These are phyloP conservation scores for Besnoitia besnoiti DNA, from an alignment of 169 alveolate species.

Conservation along the genomic window DNA sequence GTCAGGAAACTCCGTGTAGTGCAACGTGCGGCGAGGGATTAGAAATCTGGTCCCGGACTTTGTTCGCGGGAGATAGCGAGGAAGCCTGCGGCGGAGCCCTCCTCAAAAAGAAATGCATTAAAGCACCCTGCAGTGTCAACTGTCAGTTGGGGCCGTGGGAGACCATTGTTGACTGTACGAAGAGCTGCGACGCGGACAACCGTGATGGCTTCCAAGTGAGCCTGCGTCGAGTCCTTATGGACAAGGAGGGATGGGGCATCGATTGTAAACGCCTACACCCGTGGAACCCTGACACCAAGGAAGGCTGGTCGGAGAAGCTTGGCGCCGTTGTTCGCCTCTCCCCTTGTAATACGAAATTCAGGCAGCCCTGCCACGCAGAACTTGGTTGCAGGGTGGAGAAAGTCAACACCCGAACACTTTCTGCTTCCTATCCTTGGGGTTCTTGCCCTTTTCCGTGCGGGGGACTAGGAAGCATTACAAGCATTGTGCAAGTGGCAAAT, in stretches of 20 bases:
- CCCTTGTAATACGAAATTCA: slow-evolving; percentile 46
- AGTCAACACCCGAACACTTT: slow-evolving; percentile 45
- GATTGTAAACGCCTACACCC: slow-evolving; percentile 53
- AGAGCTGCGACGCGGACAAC: slow-evolving; percentile 57
- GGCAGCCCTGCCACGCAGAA: slow-evolving; percentile 35
- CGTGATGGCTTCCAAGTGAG: slow-evolving; percentile 43
- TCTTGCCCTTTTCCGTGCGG: slow-evolving; percentile 70
- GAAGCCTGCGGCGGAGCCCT: slow-evolving; percentile 58
- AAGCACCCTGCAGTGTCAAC: slow-evolving; percentile 38
- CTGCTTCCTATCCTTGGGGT: slow-evolving; percentile 65
- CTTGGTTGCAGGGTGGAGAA: slow-evolving; percentile 62
- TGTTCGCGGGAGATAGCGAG: slow-evolving; percentile 65
- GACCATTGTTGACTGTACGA: slow-evolving; percentile 65
- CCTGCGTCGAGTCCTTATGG: slow-evolving; percentile 56
- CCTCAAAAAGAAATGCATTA: slow-evolving; percentile 44
- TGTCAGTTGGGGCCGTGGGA: slow-evolving; percentile 65
- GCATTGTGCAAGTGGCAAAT: slow-evolving; percentile 63
- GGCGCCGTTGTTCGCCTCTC: slow-evolving; percentile 49
- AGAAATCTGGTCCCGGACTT: slow-evolving; percentile 62
- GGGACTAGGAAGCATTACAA: slow-evolving; percentile 56
- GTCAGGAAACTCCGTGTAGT: slow-evolving; percentile 69
- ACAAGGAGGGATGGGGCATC: slow-evolving; percentile 44
- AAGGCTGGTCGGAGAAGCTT: slow-evolving; percentile 64
- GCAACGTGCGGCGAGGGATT: slow-evolving; percentile 61
- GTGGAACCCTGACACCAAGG: slow-evolving; percentile 48